These are phyloP conservation scores for Liquidambar formosana DNA, from an alignment of 164 flowering plant genomes.

Conservation along the genomic window DNA sequence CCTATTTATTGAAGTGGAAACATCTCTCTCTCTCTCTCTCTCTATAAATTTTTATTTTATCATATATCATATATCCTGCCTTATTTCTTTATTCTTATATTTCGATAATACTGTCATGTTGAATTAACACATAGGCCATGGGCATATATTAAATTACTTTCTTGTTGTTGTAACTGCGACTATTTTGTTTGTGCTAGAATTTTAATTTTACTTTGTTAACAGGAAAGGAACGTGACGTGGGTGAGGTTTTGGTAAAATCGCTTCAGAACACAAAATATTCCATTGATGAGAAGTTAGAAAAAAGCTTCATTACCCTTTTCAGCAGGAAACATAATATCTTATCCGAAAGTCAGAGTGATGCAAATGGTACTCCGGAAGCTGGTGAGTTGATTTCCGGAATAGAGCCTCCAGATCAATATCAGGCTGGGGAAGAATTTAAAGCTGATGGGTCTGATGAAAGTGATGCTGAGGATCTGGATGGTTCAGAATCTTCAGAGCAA, in stretches of 20 bases:
- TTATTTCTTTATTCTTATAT: no score
- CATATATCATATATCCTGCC: no score
- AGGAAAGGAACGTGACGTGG: conserved; percentile 78
- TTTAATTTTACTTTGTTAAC: conserved; percentile 19
- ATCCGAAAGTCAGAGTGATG: conserved; percentile 29
- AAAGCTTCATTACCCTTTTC: conserved; percentile 65
- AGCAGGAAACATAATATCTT: conserved; percentile 40
- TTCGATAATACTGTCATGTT: no score
- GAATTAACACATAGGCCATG: no score
- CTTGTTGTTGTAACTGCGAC: not conserved
- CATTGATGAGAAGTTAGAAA: conserved; percentile 78
- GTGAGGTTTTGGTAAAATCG: conserved; percentile 74
- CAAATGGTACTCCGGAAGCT: conserved; percentile 22
- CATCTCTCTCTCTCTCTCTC: not conserved
- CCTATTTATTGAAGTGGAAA: not conserved
- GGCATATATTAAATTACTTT: no score
- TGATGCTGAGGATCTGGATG: conserved; percentile 33
- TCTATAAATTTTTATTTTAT: no score
- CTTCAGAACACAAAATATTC: conserved; percentile 83
- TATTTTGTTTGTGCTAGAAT: not conserved
- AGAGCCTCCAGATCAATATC: conserved; percentile 28
- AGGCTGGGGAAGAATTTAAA: conserved; percentile 28
- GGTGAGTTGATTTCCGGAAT: conserved; percentile 6
- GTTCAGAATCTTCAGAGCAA: conserved; percentile 35
- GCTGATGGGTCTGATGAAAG: conserved; percentile 30